Evolutionary conservation across 768 basidiomycete species (phyloP), one percentile per base, ranked within the genome.

Genomic region (Boletus bicolor): DNA sequence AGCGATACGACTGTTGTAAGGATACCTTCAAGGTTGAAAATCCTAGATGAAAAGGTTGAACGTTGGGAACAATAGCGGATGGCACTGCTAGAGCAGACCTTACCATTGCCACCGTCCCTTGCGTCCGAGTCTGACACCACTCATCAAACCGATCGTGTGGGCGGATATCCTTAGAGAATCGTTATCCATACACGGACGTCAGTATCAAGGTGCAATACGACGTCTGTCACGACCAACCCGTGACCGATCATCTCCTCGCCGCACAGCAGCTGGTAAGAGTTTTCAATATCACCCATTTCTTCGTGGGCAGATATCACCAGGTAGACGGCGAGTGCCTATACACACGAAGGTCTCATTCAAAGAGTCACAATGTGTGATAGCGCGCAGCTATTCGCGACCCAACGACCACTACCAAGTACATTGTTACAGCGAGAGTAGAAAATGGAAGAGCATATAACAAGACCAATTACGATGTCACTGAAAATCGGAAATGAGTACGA

Each of bases 101-200:
- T 58, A 78, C 83, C 84, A 86, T 69, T 78, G 73, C 84, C 85
- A 86, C 21, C 2, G 21, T 21, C 83, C 82, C 41, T 67, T 75
- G 46, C 76, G 76, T 17, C 82, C 85, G 21, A 24, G 21, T n/a
- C 81, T 82, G 4, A 83, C 67, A 15, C 82, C 82, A 26, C 83
- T 74, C 81, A 85, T 85, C 58, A 82, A 77, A 12, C 80, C 82
- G 46, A 86, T 80, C 1, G 64, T 75, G 59, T 78, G 85, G 7
- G 84, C 84, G 8, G 85, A 73, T 52, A 85, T 78, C 34, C 83
- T 82, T 80, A 53, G 30, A 41, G 35, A 57, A 19, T 50, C 26
- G 11, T 58, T 19, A 44, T 7, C 1, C 34, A 30, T 8, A 5
- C 24, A 37, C 7, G 5, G 12, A 19, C 10, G 17, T 47, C 28